phyloP scores from a whole-genome alignment of 768 basidiomycete species.

The Daedaleopsis sinensis region DNA sequence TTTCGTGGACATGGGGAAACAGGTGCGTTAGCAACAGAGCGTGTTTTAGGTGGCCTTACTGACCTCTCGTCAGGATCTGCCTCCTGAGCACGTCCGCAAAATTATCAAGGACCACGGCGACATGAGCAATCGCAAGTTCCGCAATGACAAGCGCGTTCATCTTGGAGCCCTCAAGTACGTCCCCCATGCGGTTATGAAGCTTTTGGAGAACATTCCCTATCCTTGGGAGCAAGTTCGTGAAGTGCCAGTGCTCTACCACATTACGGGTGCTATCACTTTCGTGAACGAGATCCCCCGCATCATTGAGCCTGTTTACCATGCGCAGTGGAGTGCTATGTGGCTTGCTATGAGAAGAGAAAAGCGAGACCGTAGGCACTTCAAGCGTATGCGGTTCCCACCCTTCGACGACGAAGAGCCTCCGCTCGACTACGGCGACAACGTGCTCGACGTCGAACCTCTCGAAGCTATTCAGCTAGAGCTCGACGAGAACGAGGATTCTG shows the following conservation, averaged over 20 bases:
- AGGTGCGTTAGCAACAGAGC: conserved; percentile 52
- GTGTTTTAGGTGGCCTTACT: conserved; percentile 1
- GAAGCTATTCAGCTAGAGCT: conserved; percentile 98
- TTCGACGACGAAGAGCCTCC: conserved; percentile 99
- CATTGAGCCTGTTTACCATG: conserved; percentile 97
- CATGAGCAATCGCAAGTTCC: conserved; percentile 99
- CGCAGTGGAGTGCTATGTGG: conserved; percentile 99
- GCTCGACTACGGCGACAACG: conserved; percentile 98
- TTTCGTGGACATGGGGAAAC: conserved; percentile 91
- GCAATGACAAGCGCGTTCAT: conserved; percentile 99
- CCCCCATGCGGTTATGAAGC: conserved; percentile 98
- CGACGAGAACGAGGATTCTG: conserved; percentile 87
- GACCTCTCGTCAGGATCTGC: conserved; percentile 67
- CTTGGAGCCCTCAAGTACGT: conserved; percentile 98
- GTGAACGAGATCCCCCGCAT: conserved; percentile 98
- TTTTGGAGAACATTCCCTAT: conserved; percentile 96
- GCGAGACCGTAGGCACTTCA: conserved; percentile 97
- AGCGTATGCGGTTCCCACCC: conserved; percentile 99
- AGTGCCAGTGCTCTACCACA: conserved; percentile 97
- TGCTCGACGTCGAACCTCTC: conserved; percentile 95
- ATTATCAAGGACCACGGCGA: conserved; percentile 99
- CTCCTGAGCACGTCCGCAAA: conserved; percentile 98
- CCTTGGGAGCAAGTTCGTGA: conserved; percentile 99
- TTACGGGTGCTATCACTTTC: conserved; percentile 99
- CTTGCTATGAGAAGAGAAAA: conserved; percentile 98